phyloP scores from a whole-genome alignment of 495 filamentous ascomycete species.

The Xylaria curta region DNA sequence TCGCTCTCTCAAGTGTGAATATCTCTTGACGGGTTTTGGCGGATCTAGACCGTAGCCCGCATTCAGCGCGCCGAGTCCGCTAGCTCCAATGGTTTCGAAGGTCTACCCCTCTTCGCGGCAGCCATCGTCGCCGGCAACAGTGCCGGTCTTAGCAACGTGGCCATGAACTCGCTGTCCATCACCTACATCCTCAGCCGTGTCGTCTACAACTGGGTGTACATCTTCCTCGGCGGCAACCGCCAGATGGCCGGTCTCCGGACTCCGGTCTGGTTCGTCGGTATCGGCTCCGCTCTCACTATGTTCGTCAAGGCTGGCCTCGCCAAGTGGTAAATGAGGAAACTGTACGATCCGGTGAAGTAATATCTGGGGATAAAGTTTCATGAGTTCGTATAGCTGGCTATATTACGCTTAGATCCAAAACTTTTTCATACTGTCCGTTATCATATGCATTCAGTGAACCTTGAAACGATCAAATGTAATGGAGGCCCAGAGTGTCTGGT shows the following conservation, averaged over 20 bases:
- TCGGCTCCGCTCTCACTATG: conserved; percentile 41
- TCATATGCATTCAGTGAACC: background rate
- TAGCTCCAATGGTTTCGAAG: conserved; percentile 57
- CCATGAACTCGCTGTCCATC: conserved; percentile 50
- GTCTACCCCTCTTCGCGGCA: conserved; percentile 55
- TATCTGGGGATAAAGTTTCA: background rate
- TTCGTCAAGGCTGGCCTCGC: conserved; percentile 51
- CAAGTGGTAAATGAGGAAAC: conserved; percentile 15
- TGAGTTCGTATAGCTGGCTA: background rate
- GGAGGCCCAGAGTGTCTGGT: background rate
- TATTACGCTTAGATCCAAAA: background rate
- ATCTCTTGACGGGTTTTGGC: background rate
- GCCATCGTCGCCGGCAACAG: conserved; percentile 58
- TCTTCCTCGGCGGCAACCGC: conserved; percentile 48
- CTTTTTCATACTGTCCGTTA: background rate
- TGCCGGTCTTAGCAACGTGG: conserved; percentile 39
- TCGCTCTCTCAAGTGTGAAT: too few relatives aligned
- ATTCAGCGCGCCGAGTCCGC: conserved; percentile 57
- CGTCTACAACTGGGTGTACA: conserved; percentile 55
- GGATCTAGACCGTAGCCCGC: conserved; percentile 24
- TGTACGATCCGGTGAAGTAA: background rate
- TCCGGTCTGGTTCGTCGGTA: conserved; percentile 45
- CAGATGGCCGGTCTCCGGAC: conserved; percentile 44
- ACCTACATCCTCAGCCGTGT: conserved; percentile 50
- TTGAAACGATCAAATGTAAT: background rate